Percentiles rank a stretch among this genome's conserved stretches.
Evolutionary conservation across 2,329 filamentous ascomycete genomes (phyloP).

Genomic region (Ophiostoma tasmaniense): DNA sequence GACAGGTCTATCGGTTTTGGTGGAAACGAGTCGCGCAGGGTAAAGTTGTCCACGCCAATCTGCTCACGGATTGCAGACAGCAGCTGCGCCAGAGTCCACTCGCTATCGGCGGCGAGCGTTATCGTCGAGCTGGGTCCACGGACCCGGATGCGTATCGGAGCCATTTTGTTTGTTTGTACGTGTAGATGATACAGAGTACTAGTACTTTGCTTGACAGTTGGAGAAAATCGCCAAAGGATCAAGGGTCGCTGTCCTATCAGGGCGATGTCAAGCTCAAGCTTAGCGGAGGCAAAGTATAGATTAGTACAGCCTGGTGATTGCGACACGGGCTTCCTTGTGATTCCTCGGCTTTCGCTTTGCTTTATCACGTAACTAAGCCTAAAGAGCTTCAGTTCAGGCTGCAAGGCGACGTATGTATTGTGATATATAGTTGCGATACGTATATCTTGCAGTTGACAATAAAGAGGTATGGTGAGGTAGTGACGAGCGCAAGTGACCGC

Average conservation of each 20-base stretch:
- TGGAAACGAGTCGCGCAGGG: conserved; percentile 79
- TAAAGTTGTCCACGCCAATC: conserved; percentile 58
- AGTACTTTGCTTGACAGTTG: background rate
- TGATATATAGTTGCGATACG: background rate
- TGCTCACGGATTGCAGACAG: conserved; percentile 52
- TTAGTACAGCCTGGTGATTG: background rate
- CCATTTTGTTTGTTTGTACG: conserved; percentile 8
- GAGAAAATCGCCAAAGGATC: background rate
- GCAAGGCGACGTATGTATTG: background rate
- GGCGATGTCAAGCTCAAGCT: background rate
- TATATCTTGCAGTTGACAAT: background rate
- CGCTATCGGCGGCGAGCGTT: conserved; percentile 50
- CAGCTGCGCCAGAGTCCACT: conserved; percentile 56
- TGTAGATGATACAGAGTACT: background rate
- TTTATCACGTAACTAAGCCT: background rate
- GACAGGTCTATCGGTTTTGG: conserved; percentile 59
- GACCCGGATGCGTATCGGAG: conserved; percentile 58
- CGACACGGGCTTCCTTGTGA: background rate
- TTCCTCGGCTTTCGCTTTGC: background rate
- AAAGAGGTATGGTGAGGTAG: background rate
- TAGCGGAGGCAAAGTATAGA: background rate
- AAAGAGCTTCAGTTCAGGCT: background rate
- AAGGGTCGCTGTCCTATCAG: background rate
- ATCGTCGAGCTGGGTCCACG: conserved; percentile 66
- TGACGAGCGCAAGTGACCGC: background rate